These are phyloP conservation scores for Neurospora sublineolata DNA, from an alignment of 495 filamentous ascomycete species.

Conservation along the genomic window DNA sequence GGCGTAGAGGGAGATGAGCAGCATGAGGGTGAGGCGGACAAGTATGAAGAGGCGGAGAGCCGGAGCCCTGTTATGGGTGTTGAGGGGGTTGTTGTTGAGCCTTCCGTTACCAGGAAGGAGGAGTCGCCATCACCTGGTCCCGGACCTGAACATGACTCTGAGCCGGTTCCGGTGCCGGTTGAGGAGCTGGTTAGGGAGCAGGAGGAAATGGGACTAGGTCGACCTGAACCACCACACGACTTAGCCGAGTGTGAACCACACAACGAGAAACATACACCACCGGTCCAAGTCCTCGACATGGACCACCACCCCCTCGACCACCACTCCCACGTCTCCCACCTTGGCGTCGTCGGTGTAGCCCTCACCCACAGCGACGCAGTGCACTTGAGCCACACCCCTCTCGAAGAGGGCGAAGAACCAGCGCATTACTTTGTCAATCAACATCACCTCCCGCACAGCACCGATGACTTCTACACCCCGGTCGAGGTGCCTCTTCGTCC, in stretches of 20 bases:
- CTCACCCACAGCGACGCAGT: neutral
- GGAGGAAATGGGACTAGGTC: neutral
- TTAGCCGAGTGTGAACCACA: neutral
- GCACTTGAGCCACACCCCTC: neutral
- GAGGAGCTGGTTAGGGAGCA: neutral
- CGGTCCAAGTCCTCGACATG: neutral
- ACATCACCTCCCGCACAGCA: neutral
- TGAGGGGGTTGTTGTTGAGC: neutral
- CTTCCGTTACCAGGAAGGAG: neutral
- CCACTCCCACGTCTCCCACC: neutral
- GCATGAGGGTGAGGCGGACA: neutral
- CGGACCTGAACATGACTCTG: neutral
- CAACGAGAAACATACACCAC: neutral
- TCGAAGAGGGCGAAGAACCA: neutral
- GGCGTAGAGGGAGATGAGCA: neutral
- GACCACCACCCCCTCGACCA: neutral
- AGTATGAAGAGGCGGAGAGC: neutral
- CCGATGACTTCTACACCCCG: neutral
- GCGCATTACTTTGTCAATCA: neutral
- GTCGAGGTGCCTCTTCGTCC: neutral
- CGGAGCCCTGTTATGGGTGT: neutral
- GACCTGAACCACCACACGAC: neutral
- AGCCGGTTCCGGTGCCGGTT: neutral
- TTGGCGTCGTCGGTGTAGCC: neutral
- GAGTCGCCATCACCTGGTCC: neutral